Conservation (phyloP, 495 filamentous ascomycete genomes). For the Letharia lupina region DNA sequence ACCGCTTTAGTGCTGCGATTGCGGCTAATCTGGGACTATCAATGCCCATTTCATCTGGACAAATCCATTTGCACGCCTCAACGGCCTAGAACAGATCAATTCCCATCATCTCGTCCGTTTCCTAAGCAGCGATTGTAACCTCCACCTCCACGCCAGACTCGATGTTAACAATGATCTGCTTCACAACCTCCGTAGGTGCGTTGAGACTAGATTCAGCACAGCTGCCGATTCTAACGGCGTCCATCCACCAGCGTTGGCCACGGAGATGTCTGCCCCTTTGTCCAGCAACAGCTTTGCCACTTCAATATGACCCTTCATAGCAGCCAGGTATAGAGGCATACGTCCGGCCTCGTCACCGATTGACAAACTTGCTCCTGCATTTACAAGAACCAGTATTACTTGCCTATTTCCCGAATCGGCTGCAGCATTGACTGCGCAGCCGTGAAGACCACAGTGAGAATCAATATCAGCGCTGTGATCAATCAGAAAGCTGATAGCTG, state of each 20-base stretch:
- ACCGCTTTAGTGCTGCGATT: not conserved
- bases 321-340: too few relatives aligned
- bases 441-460: too few relatives aligned
- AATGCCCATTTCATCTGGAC: not conserved
- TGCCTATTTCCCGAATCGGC: too few relatives aligned
- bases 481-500: too few relatives aligned
- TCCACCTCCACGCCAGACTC: constrained; percentile 99
- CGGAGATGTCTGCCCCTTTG: constrained; percentile 7
- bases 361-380: too few relatives aligned
- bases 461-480: too few relatives aligned
- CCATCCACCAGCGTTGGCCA: constrained; percentile 8
- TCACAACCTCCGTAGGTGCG: constrained; percentile 97
- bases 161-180: constrained; percentile 99
- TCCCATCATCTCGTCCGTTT: not conserved
- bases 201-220: constrained; percentile 55
- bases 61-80: not conserved
- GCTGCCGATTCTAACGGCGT: too few relatives aligned
- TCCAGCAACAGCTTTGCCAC: not conserved
- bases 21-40: not conserved
- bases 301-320: too few relatives aligned
- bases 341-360: too few relatives aligned
- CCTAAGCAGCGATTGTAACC: constrained; percentile 97
- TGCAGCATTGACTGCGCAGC: too few relatives aligned
- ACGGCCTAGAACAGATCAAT: not conserved
- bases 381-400: too few relatives aligned